Conservation (phyloP, 345 rosid genomes). For the Raphanus sativus region DNA sequence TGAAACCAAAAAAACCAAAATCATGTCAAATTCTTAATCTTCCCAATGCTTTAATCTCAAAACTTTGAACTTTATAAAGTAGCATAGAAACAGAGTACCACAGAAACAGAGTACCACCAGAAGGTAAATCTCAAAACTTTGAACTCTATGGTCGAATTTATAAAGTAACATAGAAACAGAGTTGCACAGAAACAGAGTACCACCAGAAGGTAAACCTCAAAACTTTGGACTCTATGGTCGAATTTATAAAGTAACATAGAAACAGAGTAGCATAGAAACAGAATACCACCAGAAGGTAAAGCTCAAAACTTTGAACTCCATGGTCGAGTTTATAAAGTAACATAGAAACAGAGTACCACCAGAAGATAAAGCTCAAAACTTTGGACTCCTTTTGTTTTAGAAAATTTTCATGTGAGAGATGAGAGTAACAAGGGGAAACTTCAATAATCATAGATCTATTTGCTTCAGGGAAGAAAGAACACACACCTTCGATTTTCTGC, state of each 20-base stretch:
- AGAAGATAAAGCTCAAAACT: not conserved
- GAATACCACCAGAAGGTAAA: not conserved
- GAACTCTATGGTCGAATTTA: too few species aligned
- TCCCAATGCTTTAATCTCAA: not conserved
- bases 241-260: not conserved
- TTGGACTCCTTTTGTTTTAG: not conserved
- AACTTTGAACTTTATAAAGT: not conserved
- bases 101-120: too few species aligned
- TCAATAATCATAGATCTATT: not conserved
- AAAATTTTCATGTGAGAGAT: not conserved
- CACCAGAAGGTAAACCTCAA: not conserved
- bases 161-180: too few species aligned
- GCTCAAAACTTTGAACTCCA: not conserved
- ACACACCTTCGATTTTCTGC: conserved; percentile 77
- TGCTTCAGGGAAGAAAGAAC: not conserved
- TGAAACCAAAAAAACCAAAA: conserved; percentile 19
- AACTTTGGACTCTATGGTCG: not conserved
- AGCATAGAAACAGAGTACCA: not conserved
- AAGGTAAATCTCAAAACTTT: too few species aligned
- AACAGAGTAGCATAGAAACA: too few species aligned
- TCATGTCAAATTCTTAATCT: conserved; percentile 12
- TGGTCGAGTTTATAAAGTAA: not conserved
- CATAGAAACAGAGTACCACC: not conserved
- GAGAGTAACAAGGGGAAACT: not conserved
- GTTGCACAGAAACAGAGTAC: too few species aligned